Evolutionary conservation across 495 filamentous ascomycete species (phyloP).

Genomic region (Talaromyces adpressus): DNA sequence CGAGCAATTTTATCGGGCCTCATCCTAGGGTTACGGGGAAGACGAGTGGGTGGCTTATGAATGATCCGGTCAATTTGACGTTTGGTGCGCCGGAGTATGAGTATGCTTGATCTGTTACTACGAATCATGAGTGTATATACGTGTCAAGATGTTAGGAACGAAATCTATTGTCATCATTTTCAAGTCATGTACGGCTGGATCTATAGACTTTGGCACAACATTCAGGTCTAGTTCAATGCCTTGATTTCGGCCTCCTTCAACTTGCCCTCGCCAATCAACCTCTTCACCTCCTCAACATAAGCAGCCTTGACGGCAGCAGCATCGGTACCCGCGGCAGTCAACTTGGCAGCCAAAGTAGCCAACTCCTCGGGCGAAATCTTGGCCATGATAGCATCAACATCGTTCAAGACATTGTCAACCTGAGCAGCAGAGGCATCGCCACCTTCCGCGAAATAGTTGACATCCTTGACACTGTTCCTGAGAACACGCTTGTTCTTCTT

Average conservation of each 20-base stretch:
- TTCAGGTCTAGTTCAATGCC: conserved; percentile 39
- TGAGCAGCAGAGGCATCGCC: conserved; percentile 61
- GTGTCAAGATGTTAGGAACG: neutral
- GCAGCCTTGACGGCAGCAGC: conserved; percentile 56
- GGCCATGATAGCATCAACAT: conserved; percentile 80
- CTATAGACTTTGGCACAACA: no score
- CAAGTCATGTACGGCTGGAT: neutral
- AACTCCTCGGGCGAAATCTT: conserved; percentile 89
- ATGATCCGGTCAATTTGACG: conserved; percentile 12
- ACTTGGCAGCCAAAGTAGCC: conserved; percentile 66
- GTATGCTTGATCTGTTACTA: neutral
- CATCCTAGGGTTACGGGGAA: conserved; percentile 23
- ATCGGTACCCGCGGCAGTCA: conserved; percentile 52
- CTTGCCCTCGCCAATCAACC: conserved; percentile 71
- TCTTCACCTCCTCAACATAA: conserved; percentile 63
- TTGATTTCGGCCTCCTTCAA: conserved; percentile 69
- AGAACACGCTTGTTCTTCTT: conserved; percentile 99
- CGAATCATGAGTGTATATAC: neutral
- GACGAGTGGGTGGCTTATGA: conserved; percentile 21
- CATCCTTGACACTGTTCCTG: conserved; percentile 86
- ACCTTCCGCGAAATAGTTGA: conserved; percentile 70
- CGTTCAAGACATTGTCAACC: conserved; percentile 75
- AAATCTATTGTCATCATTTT: neutral
- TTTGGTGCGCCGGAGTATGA: neutral
- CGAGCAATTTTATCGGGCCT: conserved; percentile 37